phyloP scores from a whole-genome alignment of 106 monocot genomes.

The Ottelia alismoides region DNA sequence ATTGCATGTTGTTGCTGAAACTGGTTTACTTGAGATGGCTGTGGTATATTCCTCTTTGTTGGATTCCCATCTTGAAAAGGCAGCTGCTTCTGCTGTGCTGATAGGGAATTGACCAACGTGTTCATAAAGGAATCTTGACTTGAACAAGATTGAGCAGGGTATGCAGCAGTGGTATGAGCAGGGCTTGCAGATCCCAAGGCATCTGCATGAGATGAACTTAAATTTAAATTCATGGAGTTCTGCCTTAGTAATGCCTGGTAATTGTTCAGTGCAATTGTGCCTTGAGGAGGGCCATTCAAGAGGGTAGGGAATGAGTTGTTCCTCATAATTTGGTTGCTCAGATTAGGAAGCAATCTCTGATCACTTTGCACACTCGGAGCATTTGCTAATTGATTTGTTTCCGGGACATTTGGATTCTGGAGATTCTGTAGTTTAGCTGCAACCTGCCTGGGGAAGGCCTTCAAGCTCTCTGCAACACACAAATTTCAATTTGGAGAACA shows the following conservation, averaged over 20 bases:
- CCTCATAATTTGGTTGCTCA: too few species aligned
- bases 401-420: too few species aligned
- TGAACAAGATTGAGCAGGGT: neutral
- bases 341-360: too few species aligned
- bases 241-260: constrained; percentile 47
- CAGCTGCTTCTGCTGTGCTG: constrained; percentile 13
- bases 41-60: constrained; percentile 15
- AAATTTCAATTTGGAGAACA: neutral
- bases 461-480: constrained; percentile 42
- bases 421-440: constrained; percentile 23
- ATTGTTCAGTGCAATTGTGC: constrained; percentile 21
- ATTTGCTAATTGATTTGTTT: too few species aligned
- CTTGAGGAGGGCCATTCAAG: too few species aligned
- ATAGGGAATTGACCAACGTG: constrained; percentile 5
- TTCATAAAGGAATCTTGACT: constrained; percentile 10
- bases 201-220: constrained; percentile 24
- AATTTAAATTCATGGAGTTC: constrained; percentile 24
- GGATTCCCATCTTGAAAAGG: neutral
- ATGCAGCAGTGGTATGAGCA: constrained; percentile 13
- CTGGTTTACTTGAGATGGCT: constrained; percentile 26
- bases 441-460: constrained; percentile 28
- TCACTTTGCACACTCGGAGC: too few species aligned
- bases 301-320: too few species aligned
- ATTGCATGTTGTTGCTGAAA: constrained; percentile 42
- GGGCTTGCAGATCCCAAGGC: constrained; percentile 7